Conservation (phyloP, 2,329 filamentous ascomycete species). For the Diaporthe ilicicola region DNA sequence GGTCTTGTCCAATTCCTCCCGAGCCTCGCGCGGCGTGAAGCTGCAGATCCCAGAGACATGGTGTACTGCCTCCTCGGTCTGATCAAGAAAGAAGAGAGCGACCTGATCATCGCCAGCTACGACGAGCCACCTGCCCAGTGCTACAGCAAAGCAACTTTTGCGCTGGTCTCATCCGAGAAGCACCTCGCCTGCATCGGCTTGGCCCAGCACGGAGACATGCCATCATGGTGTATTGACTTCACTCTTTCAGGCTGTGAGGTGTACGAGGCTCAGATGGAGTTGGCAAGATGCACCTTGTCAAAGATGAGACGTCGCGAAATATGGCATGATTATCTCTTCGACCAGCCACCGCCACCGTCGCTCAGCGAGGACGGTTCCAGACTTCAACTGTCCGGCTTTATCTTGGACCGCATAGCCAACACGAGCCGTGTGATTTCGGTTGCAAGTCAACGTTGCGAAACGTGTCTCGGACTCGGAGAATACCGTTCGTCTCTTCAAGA, state of each 20-base stretch:
- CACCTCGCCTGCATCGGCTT: slow-evolving; percentile 5
- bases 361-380: slow-evolving; percentile 1
- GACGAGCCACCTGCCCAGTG: background rate
- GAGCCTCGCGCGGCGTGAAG: slow-evolving; percentile 1
- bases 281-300: background rate
- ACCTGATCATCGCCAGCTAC: background rate
- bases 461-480: background rate
- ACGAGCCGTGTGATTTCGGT: background rate
- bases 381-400: slow-evolving; percentile 8
- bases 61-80: background rate
- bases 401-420: background rate
- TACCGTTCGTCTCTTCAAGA: background rate
- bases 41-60: background rate
- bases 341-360: background rate
- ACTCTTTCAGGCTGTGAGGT: slow-evolving; percentile 11
- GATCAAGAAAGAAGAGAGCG: background rate
- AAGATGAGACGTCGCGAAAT: slow-evolving; percentile 3
- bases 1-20: background rate
- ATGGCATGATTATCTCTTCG: slow-evolving; percentile 3
- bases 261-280: background rate
- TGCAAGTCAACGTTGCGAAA: background rate
- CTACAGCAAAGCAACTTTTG: slow-evolving; percentile 7
- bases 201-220: slow-evolving; percentile 17
- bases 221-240: slow-evolving; percentile 6
- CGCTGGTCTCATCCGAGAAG: slow-evolving; percentile 7